Base-by-base conservation (phyloP, 2,329 filamentous ascomycete species). In the Elsinoe australis region DNA sequence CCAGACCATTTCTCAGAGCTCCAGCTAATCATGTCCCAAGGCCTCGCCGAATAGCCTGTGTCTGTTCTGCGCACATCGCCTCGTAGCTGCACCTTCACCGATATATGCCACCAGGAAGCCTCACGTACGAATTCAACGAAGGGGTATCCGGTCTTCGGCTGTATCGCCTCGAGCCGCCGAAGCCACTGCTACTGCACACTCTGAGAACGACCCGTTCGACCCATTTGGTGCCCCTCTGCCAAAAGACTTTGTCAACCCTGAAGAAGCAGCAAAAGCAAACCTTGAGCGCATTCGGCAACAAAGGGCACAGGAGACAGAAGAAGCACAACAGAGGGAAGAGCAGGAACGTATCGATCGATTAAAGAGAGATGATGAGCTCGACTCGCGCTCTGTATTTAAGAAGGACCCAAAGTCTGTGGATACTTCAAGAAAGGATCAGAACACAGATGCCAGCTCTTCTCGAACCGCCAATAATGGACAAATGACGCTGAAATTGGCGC, bases 81-180 rank as follows among this genome's bases (percentile, higher is more conserved):
- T 44, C n/a, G 24, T 26, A 18, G 21, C 24, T 9, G 15, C 15
- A 4, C 14, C 39, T n/a, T 18, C 26, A 3, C 14, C 28, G 2
- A 14, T 44, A 19, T 15, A 32, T 26, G 28, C 39, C n/a, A 10
- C n/a, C 17, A 21, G 24, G 4, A 44, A 19, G 26, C n/a, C 39
- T 8, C 12, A 14, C 14, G 15, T 32, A 14, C 39, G 39, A 9
- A 44, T 44, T 31, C 39, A 44, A 21, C 24, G 24, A 15, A 15
- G 39, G 31, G 39, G 39, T 29, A 24, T 44, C 4, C 39, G 39
- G 18, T 31, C 39, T 10, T 31, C 39, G 8, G 15, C 39, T 9
- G 39, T 44, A 21, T 19, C 26, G 9, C 26, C 39, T 18, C 39
- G 39, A 32, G 39, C 39, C n/a, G 39, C 39, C 7, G 39, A 44